A percentile compares a stretch with the other conserved stretches of the same genome.
phyloP scores from a whole-genome alignment of 305 asterid species.

The Solanum chacoense region DNA sequence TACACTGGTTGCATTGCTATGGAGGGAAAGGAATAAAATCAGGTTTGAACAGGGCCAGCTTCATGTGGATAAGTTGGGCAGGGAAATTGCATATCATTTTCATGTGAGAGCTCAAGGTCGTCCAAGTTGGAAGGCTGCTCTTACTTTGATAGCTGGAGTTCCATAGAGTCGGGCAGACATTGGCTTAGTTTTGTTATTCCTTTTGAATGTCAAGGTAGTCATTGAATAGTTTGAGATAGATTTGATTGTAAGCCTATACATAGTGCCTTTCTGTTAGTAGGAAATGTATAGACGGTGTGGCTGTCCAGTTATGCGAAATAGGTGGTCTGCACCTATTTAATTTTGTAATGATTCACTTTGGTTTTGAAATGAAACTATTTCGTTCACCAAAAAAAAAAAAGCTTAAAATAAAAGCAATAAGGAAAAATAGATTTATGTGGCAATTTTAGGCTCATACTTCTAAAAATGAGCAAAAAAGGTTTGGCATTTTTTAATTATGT shows the following conservation, averaged over 20 bases:
- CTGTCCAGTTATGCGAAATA: not conserved
- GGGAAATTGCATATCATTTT: not conserved
- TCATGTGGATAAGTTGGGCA: not conserved
- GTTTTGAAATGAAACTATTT: not conserved
- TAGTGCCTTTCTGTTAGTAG: not conserved
- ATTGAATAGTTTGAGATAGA: not conserved
- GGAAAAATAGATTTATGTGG: not conserved
- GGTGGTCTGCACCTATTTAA: not conserved
- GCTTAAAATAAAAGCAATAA: not conserved
- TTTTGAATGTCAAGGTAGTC: not conserved
- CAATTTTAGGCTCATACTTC: not conserved
- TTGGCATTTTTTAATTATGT: not conserved
- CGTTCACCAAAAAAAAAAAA: not conserved
- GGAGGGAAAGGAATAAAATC: not conserved
- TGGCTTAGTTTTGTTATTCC: too few species aligned
- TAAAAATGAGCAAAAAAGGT: not conserved
- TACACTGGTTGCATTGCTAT: not conserved
- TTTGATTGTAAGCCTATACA: not conserved
- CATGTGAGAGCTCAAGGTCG: not conserved
- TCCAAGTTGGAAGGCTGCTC: not conserved
- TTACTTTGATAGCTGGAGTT: not conserved
- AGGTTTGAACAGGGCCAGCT: not conserved
- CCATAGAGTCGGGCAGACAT: not conserved
- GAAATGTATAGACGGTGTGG: not conserved
- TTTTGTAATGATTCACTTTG: not conserved